Evolutionary conservation across 805 yeast species (phyloP).

Genomic region (Pichia ethanolica): DNA sequence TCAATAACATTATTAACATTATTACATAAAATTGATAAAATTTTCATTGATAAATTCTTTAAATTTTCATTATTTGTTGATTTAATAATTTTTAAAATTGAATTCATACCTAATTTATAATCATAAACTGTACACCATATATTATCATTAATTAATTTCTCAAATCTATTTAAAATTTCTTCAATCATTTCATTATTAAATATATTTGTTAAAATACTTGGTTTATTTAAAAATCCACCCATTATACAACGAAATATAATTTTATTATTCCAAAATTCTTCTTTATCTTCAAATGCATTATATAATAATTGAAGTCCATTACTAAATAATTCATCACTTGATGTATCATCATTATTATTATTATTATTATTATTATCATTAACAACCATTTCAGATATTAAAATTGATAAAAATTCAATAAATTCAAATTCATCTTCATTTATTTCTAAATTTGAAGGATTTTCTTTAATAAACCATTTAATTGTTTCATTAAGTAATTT

Average conservation of each 20-base stretch:
- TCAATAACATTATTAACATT: conserved; percentile 37
- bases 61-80: conserved; percentile 14
- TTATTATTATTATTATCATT: conserved; percentile 5
- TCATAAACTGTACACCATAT: conserved; percentile 41
- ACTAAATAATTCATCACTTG: conserved; percentile 7
- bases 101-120: conserved; percentile 44
- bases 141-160: conserved; percentile 2
- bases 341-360: conserved; percentile 7
- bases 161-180: conserved; percentile 3
- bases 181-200: conserved; percentile 6
- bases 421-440: conserved; percentile 20
- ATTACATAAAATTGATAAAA: conserved; percentile 2
- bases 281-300: conserved; percentile 7
- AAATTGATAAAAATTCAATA: conserved; percentile 16
- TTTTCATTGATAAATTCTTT: conserved; percentile 11
- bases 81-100: conserved; percentile 33
- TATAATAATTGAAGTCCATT: conserved; percentile 5
- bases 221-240: conserved; percentile 9
- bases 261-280: conserved; percentile 12
- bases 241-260: conserved; percentile 4
- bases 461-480: conserved; percentile 13
- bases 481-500: conserved; percentile 18
- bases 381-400: conserved; percentile 11
- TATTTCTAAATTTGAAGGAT: conserved; percentile 14
- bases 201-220: neutral